Evolutionary conservation across 169 alveolate species (phyloP), one percentile per base, ranked within the genome.

Genomic region (Neospora caninum): DNA sequence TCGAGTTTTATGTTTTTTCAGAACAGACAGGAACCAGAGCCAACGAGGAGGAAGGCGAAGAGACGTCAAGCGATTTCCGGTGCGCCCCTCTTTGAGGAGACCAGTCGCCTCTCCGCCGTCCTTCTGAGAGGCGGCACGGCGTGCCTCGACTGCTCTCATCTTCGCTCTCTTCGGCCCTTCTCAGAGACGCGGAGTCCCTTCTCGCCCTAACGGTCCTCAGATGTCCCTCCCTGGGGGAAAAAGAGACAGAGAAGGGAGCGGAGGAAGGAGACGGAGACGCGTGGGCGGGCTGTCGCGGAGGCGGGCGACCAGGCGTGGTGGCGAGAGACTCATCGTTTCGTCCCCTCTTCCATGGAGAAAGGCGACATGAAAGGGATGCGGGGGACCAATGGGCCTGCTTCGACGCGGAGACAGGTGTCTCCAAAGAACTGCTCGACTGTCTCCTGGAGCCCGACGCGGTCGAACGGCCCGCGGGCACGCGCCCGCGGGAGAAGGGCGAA

Each of bases 401-500:
- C 34, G 34, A 16, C n/a, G 25, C 73, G n/a, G 73, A 64, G 73
- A 64, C 73, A 64, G 16, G 73, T 22, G 73, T 13, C 73, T 64
- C 73, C 73, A 64, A 9, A 1, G 73, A 64, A 29, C n/a, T 22
- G 73, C 73, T 64, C 73, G 73, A 27, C 34, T 27, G 73, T 27
- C 73, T 64, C 73, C 73, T 64, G 73, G n/a, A 64, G n/a, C 73
- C 73, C 73, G 73, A 16, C 73, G 73, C 73, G 73, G 73, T 64
- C 73, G 73, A 64, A 7, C 16, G n/a, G 31, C 73, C 73, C n/a
- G n/a, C 73, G 31, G 73, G 73, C 31, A 4, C n/a, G 31, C 73
- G 73, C 73, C 31, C 73, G 73, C 73, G 73, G 73, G 73, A 64
- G n/a, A 64, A 64, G n/a, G 73, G 73, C 25, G 73, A 64, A 16